Evolutionary conservation across 2,329 filamentous ascomycete genomes (phyloP), one percentile per base, ranked within the genome.

Genomic region (Diplodia intermedia): DNA sequence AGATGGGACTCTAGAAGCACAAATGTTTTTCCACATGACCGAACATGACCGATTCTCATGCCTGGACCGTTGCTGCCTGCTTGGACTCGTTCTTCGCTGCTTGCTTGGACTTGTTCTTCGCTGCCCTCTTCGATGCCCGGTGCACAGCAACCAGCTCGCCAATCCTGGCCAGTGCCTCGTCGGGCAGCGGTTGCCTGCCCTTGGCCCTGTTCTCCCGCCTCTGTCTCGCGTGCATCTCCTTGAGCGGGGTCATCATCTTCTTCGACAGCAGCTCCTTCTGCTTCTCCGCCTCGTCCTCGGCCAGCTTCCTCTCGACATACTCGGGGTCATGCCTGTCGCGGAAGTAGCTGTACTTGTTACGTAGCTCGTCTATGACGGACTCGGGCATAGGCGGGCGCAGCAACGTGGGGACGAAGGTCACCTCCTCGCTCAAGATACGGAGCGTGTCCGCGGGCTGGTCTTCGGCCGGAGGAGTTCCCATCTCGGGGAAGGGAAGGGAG

Each of bases 291-390:
- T 79, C 79, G 69, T 87, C 89, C 77, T 90, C 85, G 69, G 83
- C 80, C 78, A 88, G 83, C 83, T 89, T 90, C 79, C 83, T 81
- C 71, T 83, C 83, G 65, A 94, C 79, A 77, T 90, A 97, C 78
- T 90, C 90, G 55, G 86, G 82, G 71, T 93, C 91, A 81, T 97
- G 92, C 57, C 92, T 85, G 65, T 89, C 93, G 75, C 93, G 86
- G 87, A 94, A 95, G 74, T 86, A 88, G 73, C 90, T 91, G 85
- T 90, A 97, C 77, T 89, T 90, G 83, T 91, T 90, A 76, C 93
- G 86, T 76, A 98, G 84, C 83, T 98, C 94, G 78, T 97, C 89
- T 71, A 97, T 86, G 47, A 97, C 86, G n/a, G 80, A 82, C 36
- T 84, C 80, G 5, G 94, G 93, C 86, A 97, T 92, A 15, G 94